Evolutionary conservation across 495 filamentous ascomycete genomes (phyloP).

Genomic region (Neurospora intermedia): DNA sequence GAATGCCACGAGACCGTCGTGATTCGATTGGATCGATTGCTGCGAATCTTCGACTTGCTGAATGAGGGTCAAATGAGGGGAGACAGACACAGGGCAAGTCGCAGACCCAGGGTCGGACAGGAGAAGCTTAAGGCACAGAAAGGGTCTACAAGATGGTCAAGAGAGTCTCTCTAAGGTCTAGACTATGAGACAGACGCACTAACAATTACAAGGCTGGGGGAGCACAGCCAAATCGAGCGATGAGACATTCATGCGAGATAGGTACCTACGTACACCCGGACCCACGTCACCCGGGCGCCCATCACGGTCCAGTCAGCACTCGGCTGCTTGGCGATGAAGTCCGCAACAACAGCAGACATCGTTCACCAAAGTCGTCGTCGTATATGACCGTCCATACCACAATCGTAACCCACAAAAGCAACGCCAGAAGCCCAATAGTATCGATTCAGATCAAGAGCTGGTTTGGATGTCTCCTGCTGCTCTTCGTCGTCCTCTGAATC

Average conservation of each 20-base stretch:
- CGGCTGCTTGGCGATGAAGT: background rate
- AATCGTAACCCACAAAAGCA: background rate
- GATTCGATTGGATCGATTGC: conserved; percentile 10
- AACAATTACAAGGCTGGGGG: background rate
- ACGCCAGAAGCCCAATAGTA: background rate
- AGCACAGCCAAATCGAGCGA: background rate
- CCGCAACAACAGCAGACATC: background rate
- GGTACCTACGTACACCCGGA: too few relatives aligned
- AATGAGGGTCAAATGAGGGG: background rate
- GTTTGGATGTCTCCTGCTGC: background rate
- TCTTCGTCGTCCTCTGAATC: background rate
- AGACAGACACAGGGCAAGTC: background rate
- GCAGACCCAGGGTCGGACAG: background rate
- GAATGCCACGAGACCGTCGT: conserved; percentile 21
- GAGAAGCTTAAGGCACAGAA: background rate
- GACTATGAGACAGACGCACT: background rate
- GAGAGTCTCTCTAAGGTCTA: background rate
- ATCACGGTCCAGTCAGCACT: background rate
- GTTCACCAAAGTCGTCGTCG: background rate
- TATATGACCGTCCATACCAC: background rate
- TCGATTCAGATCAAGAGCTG: background rate
- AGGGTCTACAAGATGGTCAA: background rate
- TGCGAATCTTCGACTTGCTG: background rate
- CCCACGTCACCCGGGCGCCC: background rate
- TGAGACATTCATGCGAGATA: background rate